Base-by-base conservation (phyloP, 1,139 yeast genomes). In the Zygosaccharomyces pseudobailii region DNA sequence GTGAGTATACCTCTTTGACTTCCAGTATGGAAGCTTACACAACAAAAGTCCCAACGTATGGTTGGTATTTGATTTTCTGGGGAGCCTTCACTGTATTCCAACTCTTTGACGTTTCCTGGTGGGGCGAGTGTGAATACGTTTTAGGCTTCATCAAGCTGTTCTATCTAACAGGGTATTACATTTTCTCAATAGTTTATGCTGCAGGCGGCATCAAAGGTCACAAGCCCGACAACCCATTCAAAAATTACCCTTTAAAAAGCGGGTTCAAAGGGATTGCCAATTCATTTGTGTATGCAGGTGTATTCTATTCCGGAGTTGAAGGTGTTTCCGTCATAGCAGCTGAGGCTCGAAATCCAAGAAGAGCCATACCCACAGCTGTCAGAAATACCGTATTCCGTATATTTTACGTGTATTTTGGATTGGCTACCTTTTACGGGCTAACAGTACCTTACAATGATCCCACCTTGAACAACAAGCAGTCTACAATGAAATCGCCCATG, bases 191-290 rank as follows among this genome's bases (percentile, higher is more conserved):
- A 38, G 67, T 80, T 22, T 80, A 77, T 56, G 80, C 81, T 19
- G 72, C 84, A 21, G 95, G 94, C 35, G 95, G 94, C 32, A 72
- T 82, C 31, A 71, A 71, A 40, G 77, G 73, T 13, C 71, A 68
- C 32, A 71, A 70, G 27, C 83, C 81, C 4, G 74, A 62, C 34
- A 70, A 72, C 50, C 74, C 74, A 3, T 79, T 78, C 59, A 78
- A 79, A 1, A 71, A 77, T 50, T 72, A 70, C 47, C 84, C 85
- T 1, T 55, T 71, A 39, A 65, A 69, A n/a, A 59, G 71, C 47
- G 87, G 87, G 0, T 80, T 83, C 61, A 73, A 76, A 52, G 87
- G 89, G 43, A 80, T 84, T 39, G 89, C 84, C 10, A 75, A 71
- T 46, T 82, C 86, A 2, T 82, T 85, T 59, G 86, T 84, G 7